Conservation (phyloP, 371 early-diverging fungal genomes). For the Lichtheimia hyalospora region DNA sequence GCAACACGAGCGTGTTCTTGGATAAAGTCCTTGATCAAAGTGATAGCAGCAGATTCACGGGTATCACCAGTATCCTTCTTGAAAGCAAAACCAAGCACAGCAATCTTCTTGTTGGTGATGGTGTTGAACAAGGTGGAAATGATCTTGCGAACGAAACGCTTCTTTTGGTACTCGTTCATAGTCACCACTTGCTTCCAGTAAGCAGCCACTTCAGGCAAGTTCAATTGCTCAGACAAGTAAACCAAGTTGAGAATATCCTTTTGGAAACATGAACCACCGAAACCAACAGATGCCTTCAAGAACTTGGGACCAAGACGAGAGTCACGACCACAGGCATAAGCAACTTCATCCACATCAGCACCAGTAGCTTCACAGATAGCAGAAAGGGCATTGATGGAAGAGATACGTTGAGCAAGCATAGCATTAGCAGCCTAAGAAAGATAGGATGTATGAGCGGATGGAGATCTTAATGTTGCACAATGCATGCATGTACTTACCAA, state of each 20-base stretch:
- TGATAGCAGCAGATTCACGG: slow-evolving; percentile 91
- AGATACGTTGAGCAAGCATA: slow-evolving; percentile 94
- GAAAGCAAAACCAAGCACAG: slow-evolving; percentile 94
- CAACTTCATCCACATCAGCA: slow-evolving; percentile 92
- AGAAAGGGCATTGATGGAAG: slow-evolving; percentile 89
- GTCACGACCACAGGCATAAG: slow-evolving; percentile 90
- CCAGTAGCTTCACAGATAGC: slow-evolving; percentile 95
- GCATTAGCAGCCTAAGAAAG: slow-evolving; percentile 85
- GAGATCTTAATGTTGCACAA: too few species aligned
- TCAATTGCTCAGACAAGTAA: slow-evolving; percentile 80
- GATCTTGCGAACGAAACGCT: slow-evolving; percentile 77
- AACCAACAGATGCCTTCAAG: slow-evolving; percentile 91
- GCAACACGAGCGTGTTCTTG: slow-evolving; percentile 78
- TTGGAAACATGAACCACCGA: slow-evolving; percentile 96
- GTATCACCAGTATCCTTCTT: slow-evolving; percentile 97
- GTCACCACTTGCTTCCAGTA: slow-evolving; percentile 93
- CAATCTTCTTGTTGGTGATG: slow-evolving; percentile 82
- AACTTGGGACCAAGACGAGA: slow-evolving; percentile 90
- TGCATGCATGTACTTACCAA: slow-evolving; percentile 52
- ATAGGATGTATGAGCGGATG: neutral
- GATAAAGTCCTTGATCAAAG: slow-evolving; percentile 79
- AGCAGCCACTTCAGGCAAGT: slow-evolving; percentile 89
- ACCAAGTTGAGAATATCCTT: slow-evolving; percentile 95
- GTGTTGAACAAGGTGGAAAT: slow-evolving; percentile 82
- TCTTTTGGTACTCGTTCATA: slow-evolving; percentile 94